Conservation (phyloP, 164 flowering plant genomes). For the Taxillus chinensis region DNA sequence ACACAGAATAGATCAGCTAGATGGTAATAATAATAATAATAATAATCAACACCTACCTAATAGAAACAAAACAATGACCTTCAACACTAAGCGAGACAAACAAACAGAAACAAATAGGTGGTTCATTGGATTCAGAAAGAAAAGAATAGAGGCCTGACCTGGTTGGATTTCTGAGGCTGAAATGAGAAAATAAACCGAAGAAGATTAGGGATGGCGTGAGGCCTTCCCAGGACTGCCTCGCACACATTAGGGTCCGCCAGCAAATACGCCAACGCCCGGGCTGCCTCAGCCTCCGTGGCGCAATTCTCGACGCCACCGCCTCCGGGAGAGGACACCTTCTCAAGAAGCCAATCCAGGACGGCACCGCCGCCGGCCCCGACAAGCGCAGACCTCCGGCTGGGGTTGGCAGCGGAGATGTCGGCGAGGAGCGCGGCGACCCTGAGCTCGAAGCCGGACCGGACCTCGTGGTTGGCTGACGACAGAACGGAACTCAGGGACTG, state of each 20-base stretch:
- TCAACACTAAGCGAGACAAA: too few relatives aligned
- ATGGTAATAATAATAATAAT: too few relatives aligned
- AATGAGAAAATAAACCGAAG: conserved; percentile 75
- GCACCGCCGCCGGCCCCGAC: conserved; percentile 90
- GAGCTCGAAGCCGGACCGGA: conserved; percentile 75
- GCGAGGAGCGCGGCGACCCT: conserved; percentile 85
- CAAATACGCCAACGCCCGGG: conserved; percentile 82
- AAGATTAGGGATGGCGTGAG: conserved; percentile 73
- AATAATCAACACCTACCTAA: too few relatives aligned
- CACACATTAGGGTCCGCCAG: conserved; percentile 71
- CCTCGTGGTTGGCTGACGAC: conserved; percentile 80
- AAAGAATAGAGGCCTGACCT: conserved; percentile 20
- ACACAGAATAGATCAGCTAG: too few relatives aligned
- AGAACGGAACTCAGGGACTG: conserved; percentile 75
- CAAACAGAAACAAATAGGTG: too few relatives aligned
- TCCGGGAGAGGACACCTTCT: conserved; percentile 46
- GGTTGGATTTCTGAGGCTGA: conserved; percentile 61
- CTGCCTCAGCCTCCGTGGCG: conserved; percentile 82
- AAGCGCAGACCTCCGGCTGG: conserved; percentile 60
- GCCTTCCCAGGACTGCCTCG: conserved; percentile 62
- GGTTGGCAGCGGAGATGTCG: conserved; percentile 77
- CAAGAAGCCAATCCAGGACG: conserved; percentile 90
- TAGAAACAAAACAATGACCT: too few relatives aligned
- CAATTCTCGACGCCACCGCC: conserved; percentile 33
- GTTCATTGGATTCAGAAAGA: too few relatives aligned